A percentile compares a stretch with the other conserved stretches of the same genome.
Evolutionary conservation across 139 green algal species (phyloP).

Genomic region (Chara braunii): DNA sequence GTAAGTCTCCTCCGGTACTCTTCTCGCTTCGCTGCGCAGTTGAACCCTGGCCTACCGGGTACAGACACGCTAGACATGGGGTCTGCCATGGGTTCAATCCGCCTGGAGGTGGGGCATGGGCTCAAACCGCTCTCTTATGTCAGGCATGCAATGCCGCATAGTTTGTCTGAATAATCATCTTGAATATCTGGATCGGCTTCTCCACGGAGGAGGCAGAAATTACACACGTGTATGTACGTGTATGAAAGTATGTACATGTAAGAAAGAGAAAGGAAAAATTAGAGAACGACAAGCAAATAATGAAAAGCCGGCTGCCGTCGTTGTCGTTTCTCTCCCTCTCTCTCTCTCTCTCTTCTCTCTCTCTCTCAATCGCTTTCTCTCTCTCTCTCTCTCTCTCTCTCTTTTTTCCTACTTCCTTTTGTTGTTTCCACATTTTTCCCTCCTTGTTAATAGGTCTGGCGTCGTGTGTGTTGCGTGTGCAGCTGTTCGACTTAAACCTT

Average conservation of each 20-base stretch:
- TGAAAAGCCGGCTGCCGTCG: neutral
- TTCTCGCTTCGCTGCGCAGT: too few relatives aligned
- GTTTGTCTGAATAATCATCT: neutral
- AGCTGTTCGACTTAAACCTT: neutral
- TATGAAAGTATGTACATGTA: neutral
- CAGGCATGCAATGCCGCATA: neutral
- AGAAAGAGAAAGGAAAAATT: neutral
- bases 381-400: conserved; percentile 14
- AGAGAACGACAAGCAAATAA: neutral
- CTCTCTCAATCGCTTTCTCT: conserved; percentile 16
- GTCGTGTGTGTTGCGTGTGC: neutral
- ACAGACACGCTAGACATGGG: too few relatives aligned
- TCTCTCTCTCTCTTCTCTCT: conserved; percentile 15
- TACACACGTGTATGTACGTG: neutral
- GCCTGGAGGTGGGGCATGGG: too few relatives aligned
- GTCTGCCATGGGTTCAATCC: too few relatives aligned
- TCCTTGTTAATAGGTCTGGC: conserved; percentile 3
- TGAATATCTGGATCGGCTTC: neutral
- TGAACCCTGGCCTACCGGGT: too few relatives aligned
- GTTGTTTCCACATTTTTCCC: neutral
- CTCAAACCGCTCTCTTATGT: neutral
- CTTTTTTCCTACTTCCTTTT: conserved; percentile 2
- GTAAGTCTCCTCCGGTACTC: too few relatives aligned
- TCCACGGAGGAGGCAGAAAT: too few relatives aligned
- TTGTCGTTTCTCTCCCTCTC: conserved; percentile 6